Evolutionary conservation across 495 filamentous ascomycete species (phyloP), one percentile per base, ranked within the genome.

Genomic region (Annulohypoxylon bovei): DNA sequence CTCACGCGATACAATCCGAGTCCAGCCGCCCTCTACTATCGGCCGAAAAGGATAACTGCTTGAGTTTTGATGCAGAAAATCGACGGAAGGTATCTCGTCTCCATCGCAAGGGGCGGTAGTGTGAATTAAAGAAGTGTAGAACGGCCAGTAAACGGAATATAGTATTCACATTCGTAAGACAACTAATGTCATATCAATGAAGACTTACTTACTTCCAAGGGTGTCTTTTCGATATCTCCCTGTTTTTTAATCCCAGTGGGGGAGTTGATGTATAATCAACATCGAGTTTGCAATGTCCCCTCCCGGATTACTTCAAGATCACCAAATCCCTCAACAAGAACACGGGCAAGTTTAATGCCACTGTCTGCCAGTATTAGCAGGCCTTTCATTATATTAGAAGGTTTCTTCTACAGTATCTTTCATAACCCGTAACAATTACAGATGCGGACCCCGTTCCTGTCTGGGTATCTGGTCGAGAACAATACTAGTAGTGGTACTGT

Each of bases 381-480:
- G 14, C 53, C 32, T 6, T 23, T 56, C 32, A 56, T 56, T 56
- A 56, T 56, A 56, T 56, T 56, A 56, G 35, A 53, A 53, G 49
- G 49, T 49, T 39, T 66, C 59, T 69, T 57, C 32, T 67, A 30
- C 39, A 67, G 49, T 66, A 54, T 54, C 54, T 72, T 67, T 73
- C 73, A 55, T 76, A 70, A 74, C 37, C 65, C 72, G 63, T 68
- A 68, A 69, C 69, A 73, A 69, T 68, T 75, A 70, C 72, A 75
- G 44, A 70, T 71, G 74, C 71, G 62, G 54, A 55, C 67, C 64
- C 70, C 35, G 32, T 32, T 71, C 58, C 59, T 49, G 62, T 57
- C 14, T 67, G 59, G 75, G 75, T 76, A 76, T 76, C 75, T 76
- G 72, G 49, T 67, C 53, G 32, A 56, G 53, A 56, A 33, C 9